Evolutionary conservation across 2,329 filamentous ascomycete species (phyloP), one percentile per base, ranked within the genome.

Genomic region (Trichoderma semiorbis): DNA sequence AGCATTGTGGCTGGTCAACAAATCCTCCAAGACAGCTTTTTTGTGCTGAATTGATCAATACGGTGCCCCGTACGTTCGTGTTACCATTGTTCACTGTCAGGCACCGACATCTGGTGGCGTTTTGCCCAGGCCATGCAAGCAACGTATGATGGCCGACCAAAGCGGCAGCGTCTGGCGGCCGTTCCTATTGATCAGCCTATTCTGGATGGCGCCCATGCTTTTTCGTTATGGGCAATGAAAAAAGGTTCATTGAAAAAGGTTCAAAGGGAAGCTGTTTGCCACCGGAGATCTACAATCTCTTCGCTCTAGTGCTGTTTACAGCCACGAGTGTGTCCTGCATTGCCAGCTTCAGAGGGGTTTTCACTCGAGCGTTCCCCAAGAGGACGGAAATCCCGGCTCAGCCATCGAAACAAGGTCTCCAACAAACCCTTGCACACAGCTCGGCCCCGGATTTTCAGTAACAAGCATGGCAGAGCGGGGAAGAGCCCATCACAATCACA

Each of bases 361-460:
- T 24, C 3, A 24, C 47, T 53, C 11, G 5, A 3, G n/a, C n/a
- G 24, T 53, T 53, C n/a, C 11, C n/a, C 21, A 7, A 53, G 47
- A 24, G 14, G 18, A 34, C 28, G 57, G 32, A 12, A n/a, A 60
- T 60, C 57, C 62, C 26, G 18, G 58, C 32, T 26, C 39, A 53
- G 30, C 47, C 47, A 24, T 60, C 30, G 8, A 60, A 60, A 21
- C 57, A 34, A 60, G 28, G 57, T 69, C 36, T 50, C 55, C 24
- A 28, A 16, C 12, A 34, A 43, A 50, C 26, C 66, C 66, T 61
- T 62, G 66, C 39, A 14, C 28, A n/a, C 66, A 61, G 57, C 66
- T 34, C 57, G 57, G 66, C 66, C 66, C 66, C 66, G 66, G 66
- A 69, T 69, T 69, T 69, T 36, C 66, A 62, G 39, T 39, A 67